A percentile compares a stretch with the other conserved stretches of the same genome.
phyloP scores from a whole-genome alignment of 2,329 filamentous ascomycete genomes.

The Alternaria gaisen region DNA sequence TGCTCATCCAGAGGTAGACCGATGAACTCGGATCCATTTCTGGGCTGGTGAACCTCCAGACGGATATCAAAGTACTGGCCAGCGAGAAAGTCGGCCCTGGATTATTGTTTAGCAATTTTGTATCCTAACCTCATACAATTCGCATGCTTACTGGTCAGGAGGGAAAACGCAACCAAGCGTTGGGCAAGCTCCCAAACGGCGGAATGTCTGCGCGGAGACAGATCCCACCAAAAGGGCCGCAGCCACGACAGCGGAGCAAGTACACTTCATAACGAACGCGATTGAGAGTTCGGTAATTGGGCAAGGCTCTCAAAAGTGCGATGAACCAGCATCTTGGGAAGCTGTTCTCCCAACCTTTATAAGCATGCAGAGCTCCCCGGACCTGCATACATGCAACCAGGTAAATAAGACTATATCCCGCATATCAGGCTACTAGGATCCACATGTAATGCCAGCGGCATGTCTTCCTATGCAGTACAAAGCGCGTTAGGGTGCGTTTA shows the following conservation, averaged over 20 bases:
- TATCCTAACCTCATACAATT: conserved; percentile 4
- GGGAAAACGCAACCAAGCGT: conserved; percentile 65
- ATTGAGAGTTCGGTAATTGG: conserved; percentile 20
- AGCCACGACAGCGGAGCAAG: conserved; percentile 37
- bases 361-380: conserved; percentile 34
- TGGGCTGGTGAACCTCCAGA: conserved; percentile 80
- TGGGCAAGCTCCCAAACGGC: conserved; percentile 64
- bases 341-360: conserved; percentile 39
- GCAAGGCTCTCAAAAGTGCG: conserved; percentile 30
- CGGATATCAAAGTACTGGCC: conserved; percentile 87
- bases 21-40: conserved; percentile 83
- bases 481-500: conserved; percentile 21
- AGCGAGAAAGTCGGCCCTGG: conserved; percentile 78
- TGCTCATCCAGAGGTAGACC: conserved; percentile 74
- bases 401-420: conserved; percentile 11
- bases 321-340: conserved; percentile 24
- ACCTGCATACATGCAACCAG: conserved; percentile 31
- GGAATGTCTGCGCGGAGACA: conserved; percentile 62
- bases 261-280: conserved; percentile 43
- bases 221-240: conserved; percentile 40
- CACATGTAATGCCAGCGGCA: conserved; percentile 22
- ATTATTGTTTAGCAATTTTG: conserved; percentile 16
- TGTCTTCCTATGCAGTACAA: conserved; percentile 21
- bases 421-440: conserved; percentile 21
- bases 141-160: conserved; percentile 61